Conservation (phyloP, 169 alveolate genomes). For the Plasmodium inui region DNA sequence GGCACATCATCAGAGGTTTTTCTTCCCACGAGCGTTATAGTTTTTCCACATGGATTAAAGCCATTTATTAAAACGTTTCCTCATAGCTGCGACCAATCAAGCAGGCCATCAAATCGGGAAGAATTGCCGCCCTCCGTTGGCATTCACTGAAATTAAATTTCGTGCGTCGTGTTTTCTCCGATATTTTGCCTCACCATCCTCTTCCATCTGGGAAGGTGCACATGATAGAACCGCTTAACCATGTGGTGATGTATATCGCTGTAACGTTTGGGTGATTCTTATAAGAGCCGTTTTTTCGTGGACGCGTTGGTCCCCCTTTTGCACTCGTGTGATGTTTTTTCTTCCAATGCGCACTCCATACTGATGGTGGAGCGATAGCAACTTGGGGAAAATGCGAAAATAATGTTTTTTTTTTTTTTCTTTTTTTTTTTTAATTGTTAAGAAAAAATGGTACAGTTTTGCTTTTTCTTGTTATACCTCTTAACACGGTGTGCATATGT, state of each 20-base stretch:
- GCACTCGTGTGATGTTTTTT: background rate
- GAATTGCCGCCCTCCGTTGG: background rate
- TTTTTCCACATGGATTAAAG: background rate
- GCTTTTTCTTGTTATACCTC: background rate
- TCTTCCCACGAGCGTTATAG: background rate
- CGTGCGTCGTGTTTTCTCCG: background rate
- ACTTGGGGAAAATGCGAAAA: background rate
- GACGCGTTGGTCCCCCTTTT: background rate
- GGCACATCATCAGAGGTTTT: no score
- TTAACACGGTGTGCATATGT: background rate
- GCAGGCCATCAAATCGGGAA: background rate
- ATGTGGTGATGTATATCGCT: background rate
- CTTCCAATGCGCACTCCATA: background rate
- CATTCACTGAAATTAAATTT: background rate
- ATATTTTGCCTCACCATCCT: background rate
- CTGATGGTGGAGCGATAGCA: background rate
- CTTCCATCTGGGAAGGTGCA: background rate
- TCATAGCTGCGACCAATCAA: background rate
- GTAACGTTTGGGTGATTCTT: background rate
- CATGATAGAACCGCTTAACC: background rate
- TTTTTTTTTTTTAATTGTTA: background rate
- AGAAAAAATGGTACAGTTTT: background rate
- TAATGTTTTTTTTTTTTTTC: background rate
- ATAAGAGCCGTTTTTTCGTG: background rate
- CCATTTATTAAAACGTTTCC: background rate